Conservation (phyloP, 148 eudicot species). For the Spergularia bocconei region DNA sequence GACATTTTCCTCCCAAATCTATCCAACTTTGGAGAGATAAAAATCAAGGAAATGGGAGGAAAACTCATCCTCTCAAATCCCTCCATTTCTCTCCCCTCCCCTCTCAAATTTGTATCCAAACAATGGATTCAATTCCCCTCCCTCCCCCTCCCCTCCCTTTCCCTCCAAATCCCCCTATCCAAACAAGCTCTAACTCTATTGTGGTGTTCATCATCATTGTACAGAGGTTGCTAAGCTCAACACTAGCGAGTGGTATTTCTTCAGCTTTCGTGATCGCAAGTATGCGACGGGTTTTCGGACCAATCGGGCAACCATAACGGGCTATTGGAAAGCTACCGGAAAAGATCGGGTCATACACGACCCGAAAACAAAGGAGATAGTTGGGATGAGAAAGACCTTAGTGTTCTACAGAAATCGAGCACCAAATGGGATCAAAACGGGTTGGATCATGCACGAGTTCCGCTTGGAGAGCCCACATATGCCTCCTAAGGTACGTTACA, state of each 20-base stretch:
- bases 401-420: constrained; percentile 82
- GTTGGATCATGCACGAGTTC: constrained; percentile 99
- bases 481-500: constrained; percentile 72
- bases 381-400: constrained; percentile 91
- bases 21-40: too few species aligned
- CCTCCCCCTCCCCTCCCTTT: too few species aligned
- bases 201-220: background rate
- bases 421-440: constrained; percentile 85
- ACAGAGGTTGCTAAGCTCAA: constrained; percentile 88
- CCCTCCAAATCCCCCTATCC: too few species aligned
- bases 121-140: too few species aligned
- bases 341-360: constrained; percentile 68
- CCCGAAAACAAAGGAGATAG: constrained; percentile 45
- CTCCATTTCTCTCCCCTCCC: too few species aligned
- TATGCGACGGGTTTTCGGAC: constrained; percentile 82
- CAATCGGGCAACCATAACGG: constrained; percentile 74
- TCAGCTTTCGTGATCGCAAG: constrained; percentile 89
- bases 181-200: too few species aligned
- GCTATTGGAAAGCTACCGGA: constrained; percentile 98
- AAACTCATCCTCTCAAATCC: too few species aligned
- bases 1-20: too few species aligned
- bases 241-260: constrained; percentile 90
- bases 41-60: too few species aligned
- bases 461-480: constrained; percentile 76
- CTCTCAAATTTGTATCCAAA: too few species aligned